Evolutionary conservation across 2,329 filamentous ascomycete genomes (phyloP).

Genomic region (Leptographium flavum): DNA sequence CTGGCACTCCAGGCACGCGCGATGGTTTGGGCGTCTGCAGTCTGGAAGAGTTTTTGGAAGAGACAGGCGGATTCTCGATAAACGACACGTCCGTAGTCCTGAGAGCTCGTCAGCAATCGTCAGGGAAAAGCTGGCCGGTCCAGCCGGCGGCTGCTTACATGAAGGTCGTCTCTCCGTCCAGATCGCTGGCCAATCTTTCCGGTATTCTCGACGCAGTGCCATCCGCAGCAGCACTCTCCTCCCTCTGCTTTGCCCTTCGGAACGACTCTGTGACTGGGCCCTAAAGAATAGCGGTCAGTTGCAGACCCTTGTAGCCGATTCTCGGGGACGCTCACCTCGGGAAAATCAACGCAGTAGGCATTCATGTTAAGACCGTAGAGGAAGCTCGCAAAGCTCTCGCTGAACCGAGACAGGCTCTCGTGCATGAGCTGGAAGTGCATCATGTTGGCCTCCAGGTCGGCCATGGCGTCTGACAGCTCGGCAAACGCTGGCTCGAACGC

Average conservation of each 20-base stretch:
- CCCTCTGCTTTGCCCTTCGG: constrained; percentile 45
- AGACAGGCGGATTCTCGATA: constrained; percentile 63
- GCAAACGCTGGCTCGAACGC: constrained; percentile 80
- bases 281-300: constrained; percentile 24
- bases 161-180: constrained; percentile 66
- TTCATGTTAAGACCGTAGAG: constrained; percentile 98
- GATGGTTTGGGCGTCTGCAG: constrained; percentile 32
- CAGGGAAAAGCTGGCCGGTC: background rate
- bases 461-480: constrained; percentile 85
- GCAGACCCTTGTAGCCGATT: too few relatives aligned
- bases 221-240: constrained; percentile 20
- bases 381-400: constrained; percentile 90
- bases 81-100: constrained; percentile 89
- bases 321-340: constrained; percentile 49
- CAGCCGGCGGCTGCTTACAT: constrained; percentile 41
- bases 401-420: constrained; percentile 83
- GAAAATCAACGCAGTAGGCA: constrained; percentile 95
- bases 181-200: constrained; percentile 20
- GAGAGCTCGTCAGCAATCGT: background rate
- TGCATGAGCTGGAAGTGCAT: constrained; percentile 97
- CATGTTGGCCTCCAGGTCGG: constrained; percentile 92
- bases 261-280: constrained; percentile 78
- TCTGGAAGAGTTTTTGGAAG: constrained; percentile 33
- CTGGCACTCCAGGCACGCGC: constrained; percentile 29
- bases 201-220: constrained; percentile 7